Conservation (phyloP, 2,329 filamentous ascomycete species). For the Sclerotinia subarctica region DNA sequence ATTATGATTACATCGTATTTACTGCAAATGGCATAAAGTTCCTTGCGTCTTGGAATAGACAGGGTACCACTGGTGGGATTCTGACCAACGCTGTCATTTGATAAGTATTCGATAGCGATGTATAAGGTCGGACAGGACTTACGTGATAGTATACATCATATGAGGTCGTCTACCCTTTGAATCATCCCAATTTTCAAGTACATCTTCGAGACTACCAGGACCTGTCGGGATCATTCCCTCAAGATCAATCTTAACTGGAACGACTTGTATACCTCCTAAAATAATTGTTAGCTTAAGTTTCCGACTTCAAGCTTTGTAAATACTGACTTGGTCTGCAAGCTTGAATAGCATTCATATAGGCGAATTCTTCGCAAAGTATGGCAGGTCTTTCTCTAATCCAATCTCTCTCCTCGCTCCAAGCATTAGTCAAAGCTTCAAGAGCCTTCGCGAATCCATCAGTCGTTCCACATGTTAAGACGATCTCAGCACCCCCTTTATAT, state of each 20-base stretch:
- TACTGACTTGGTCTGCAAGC: conserved; percentile 51
- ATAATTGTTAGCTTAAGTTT: background rate
- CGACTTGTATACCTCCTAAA: conserved; percentile 57
- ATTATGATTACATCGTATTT: conserved; percentile 86
- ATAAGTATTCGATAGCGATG: conserved; percentile 24
- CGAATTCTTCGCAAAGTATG: conserved; percentile 74
- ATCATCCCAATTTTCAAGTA: conserved; percentile 79
- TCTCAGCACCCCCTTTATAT: conserved; percentile 71
- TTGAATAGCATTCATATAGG: conserved; percentile 74
- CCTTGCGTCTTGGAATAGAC: conserved; percentile 67
- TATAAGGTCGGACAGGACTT: conserved; percentile 42
- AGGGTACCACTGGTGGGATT: conserved; percentile 81
- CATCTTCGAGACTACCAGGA: conserved; percentile 69
- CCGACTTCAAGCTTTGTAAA: background rate
- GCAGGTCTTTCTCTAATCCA: conserved; percentile 69
- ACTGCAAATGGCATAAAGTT: conserved; percentile 77
- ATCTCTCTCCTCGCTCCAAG: conserved; percentile 69
- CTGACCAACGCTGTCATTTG: conserved; percentile 66
- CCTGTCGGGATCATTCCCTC: conserved; percentile 77
- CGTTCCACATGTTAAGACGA: conserved; percentile 75
- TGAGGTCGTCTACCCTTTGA: conserved; percentile 72
- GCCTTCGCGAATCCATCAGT: conserved; percentile 84
- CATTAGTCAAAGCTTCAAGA: conserved; percentile 70
- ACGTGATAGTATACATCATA: conserved; percentile 87
- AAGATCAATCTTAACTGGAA: conserved; percentile 71